Evolutionary conservation across 192 early-diverging fungal genomes (phyloP), one percentile per base, ranked within the genome.

Genomic region (Backusella sp.): DNA sequence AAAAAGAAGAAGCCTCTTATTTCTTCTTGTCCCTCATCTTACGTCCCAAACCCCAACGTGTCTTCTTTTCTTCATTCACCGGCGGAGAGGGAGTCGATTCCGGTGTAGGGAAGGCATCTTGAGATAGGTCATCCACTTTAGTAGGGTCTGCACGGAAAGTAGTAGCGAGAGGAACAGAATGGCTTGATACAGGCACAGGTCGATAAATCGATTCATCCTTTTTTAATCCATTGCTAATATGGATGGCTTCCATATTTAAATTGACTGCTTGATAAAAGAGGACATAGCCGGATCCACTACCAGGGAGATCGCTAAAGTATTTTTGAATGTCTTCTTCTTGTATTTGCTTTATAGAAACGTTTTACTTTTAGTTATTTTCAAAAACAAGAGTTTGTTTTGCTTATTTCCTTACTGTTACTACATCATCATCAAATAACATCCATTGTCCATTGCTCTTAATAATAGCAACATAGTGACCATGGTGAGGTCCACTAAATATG

Each of bases 371-470:
- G 12, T 3, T 3, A 2, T 32, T 14, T 23, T 42, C 8, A 76
- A 69, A 21, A 69, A 26, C 0, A 59, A 67, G 21, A 32, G 32
- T 32, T 3, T 41, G 59, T 41, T 28, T 41, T 28, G 46, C 15
- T 6, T 52, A n/a, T 52, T 19, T 11, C 7, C 78, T 71, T 87
- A 94, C 91, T 77, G 95, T 91, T n/a, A 99, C 96, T 62, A 85
- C 89, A 66, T 99, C 97, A 83, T 99, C 98, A 84, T 99, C 98
- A 82, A 98, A 98, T 35, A 98, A 81, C 41, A 97, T 79, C 98
- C 98, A 99, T 52, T 91, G 89, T 34, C 92, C 91, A 66, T 91
- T 84, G 62, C 90, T 92, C 80, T 95, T 96, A 39, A 96, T 93
- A 37, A 99, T 86, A 1, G 95, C 90, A 4, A 99, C 92, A 86